Evolutionary conservation across 495 filamentous ascomycete species (phyloP), one percentile per base, ranked within the genome.

Genomic region (Acidomyces sp.): DNA sequence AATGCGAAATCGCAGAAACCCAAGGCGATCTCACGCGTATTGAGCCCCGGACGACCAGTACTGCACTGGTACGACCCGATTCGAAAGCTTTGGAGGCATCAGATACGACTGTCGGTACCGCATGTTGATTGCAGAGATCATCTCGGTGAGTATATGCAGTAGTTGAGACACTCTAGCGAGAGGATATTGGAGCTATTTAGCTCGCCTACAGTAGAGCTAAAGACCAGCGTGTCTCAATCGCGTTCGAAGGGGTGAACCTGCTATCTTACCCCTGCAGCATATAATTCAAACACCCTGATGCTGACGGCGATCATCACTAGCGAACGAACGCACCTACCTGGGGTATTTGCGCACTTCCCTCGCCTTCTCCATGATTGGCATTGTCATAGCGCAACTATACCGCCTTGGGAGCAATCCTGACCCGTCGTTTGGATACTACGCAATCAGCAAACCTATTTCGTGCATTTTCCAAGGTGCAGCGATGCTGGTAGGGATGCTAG

Each of bases 321-420:
- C 82, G 21, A 67, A 85, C 19, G 80, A 90, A 59, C 66, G 81
- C 42, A 90, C 81, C 24, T 88, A 80, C 55, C 74, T 88, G 31
- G 75, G 68, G 35, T 87, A 86, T 59, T 66, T 85, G 29, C 76
- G 82, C 36, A 85, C 81, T 6, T 81, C 80, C 0, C 57, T 80
- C 18, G 63, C 72, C 5, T 62, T 88, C 17, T 70, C 80, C 4
- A 77, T 86, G 59, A 63, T 76, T 37, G 73, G 76, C 30, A 71
- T 77, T 4, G 51, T 76, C 18, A 65, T 80, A 26, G 73, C 80
- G 0, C 80, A 87, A 53, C 69, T 85, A 4, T 80, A 78, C 52
- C 66, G 74, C 38, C 67, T 87, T 3, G 76, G 82, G 49, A 39
- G 58, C 10, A 49, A 48, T 11, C 61, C 61, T 7, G 56, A 64